Percentiles rank a stretch among this genome's conserved stretches.
Conservation (phyloP, 192 early-diverging fungal genomes). For the Backusella australiensis region DNA sequence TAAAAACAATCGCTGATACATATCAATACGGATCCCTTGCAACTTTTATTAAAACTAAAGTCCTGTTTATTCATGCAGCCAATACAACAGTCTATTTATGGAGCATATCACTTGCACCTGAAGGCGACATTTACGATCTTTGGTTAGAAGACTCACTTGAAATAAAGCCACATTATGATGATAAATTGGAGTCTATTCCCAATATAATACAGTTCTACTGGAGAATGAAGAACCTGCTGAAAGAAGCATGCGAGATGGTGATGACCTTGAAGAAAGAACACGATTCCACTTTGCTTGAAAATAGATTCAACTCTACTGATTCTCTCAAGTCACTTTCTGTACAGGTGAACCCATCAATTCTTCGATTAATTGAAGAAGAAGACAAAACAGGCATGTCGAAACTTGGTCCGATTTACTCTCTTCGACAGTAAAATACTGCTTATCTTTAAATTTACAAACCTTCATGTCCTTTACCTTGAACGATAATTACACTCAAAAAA, state of each 20-base stretch:
- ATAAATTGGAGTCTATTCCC: not conserved
- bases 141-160: not conserved
- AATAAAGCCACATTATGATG: not conserved
- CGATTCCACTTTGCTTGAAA: not conserved
- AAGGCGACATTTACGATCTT: not conserved
- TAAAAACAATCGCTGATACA: constrained; percentile 7
- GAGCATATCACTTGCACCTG: not conserved
- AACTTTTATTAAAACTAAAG: not conserved
- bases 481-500: no score
- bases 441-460: no score
- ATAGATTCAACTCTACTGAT: not conserved
- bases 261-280: not conserved
- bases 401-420: not conserved
- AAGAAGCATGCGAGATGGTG: not conserved
- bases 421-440: no score
- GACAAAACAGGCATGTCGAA: not conserved
- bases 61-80: not conserved
- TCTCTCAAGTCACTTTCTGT: not conserved
- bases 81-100: not conserved
- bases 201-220: not conserved
- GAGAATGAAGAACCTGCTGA: not conserved
- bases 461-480: no score
- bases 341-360: not conserved
- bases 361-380: constrained; percentile 1
- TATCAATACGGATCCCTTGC: not conserved